Evolutionary conservation across 2,329 filamentous ascomycete species (phyloP), one percentile per base, ranked within the genome.

Genomic region (Pyricularia grisea): DNA sequence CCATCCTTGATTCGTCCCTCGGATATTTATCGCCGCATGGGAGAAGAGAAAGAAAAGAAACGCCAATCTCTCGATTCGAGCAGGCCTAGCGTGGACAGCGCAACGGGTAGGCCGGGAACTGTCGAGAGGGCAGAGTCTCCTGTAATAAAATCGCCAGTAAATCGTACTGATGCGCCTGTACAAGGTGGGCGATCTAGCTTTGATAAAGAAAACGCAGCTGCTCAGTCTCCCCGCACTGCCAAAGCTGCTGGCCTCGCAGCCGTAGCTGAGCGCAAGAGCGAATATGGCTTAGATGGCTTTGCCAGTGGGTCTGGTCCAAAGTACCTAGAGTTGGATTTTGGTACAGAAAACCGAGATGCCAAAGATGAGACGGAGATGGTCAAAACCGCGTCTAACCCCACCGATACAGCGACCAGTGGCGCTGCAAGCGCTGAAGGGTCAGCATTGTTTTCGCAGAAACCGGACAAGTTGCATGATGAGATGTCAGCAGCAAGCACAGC

Each of bases 11-110:
- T 93, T 69, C 84, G 91, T 55, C 91, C 92, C 1, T 86, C 90
- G 14, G 92, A 96, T 72, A 90, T 94, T 61, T 94, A 94, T 76
- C 90, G 86, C 74, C 87, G 90, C 6, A 83, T 90, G 76, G 87
- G 87, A 68, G 89, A 92, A 72, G 90, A 92, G 72, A 84, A 83
- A 68, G 82, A 86, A 71, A 84, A 80, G 72, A 83, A 86, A 72
- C 79, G 84, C 55, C 82, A 82, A 69, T 87, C 86, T 1, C 77
- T 86, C 69, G 88, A 90, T 1, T 85, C 85, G 11, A 79, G 82
- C 25, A 81, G 86, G 67, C 85, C 86, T 5, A 88, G 84, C 71
- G 75, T 87, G 70, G 87, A 89, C 72, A 83, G 84, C 27, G 73
- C 80, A n/a, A 73, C 77, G 9, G 75, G 74, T 28, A 71, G 71